Evolutionary conservation across 345 rosid species (phyloP).

Genomic region (Brassica cretica): DNA sequence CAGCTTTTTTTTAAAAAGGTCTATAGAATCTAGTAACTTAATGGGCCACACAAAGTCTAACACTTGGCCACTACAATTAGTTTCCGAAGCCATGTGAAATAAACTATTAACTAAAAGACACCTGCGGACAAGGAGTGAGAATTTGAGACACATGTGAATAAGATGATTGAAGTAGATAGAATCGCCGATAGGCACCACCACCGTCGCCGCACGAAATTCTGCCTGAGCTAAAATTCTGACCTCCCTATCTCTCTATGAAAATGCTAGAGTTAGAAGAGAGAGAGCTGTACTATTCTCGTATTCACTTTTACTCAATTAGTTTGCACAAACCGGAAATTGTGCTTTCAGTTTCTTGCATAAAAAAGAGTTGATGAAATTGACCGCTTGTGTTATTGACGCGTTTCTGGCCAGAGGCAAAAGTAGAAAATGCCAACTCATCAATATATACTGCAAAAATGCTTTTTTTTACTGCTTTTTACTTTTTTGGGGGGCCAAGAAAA

Average conservation of each 20-base stretch:
- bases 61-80: background rate
- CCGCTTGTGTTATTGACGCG: constrained; percentile 5
- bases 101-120: background rate
- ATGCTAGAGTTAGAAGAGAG: background rate
- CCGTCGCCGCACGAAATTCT: background rate
- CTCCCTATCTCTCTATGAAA: background rate
- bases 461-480: background rate
- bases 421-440: constrained; percentile 2
- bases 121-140: background rate
- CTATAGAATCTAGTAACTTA: background rate
- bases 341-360: background rate
- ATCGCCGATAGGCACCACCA: background rate
- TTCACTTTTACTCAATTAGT: background rate
- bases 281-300: background rate
- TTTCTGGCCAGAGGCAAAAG: constrained; percentile 11
- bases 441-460: background rate
- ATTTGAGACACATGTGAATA: background rate
- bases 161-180: background rate
- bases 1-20: no score
- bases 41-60: background rate
- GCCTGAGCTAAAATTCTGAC: background rate
- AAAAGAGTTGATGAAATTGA: background rate
- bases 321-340: background rate
- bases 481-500: background rate
- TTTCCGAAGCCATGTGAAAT: background rate